A percentile compares a stretch with the other conserved stretches of the same genome.
phyloP scores from a whole-genome alignment of 208 protist species.

The Zelonia costaricensis region DNA sequence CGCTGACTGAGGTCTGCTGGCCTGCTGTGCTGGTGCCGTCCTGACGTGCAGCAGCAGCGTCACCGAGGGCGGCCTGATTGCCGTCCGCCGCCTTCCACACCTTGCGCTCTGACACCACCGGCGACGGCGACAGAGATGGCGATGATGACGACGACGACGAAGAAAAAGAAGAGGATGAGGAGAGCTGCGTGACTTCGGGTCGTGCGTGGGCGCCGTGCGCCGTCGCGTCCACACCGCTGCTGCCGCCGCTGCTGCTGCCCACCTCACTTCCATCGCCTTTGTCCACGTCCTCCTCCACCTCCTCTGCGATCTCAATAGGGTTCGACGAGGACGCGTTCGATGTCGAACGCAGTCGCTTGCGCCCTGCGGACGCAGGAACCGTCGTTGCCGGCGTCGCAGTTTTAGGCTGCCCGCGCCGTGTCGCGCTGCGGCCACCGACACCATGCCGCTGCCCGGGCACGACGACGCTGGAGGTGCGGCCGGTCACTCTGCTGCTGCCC shows the following conservation, averaged over 20 bases:
- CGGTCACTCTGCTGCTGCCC: too few relatives aligned
- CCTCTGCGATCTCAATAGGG: neutral
- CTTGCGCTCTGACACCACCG: conserved; percentile 14
- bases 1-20: too few relatives aligned
- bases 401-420: too few relatives aligned
- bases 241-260: neutral
- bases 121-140: conserved; percentile 4
- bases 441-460: too few relatives aligned
- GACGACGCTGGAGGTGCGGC: too few relatives aligned
- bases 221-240: neutral
- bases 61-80: too few relatives aligned
- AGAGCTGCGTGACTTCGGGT: neutral
- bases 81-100: neutral
- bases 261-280: neutral
- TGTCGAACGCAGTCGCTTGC: conserved; percentile 18
- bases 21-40: too few relatives aligned
- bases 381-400: too few relatives aligned
- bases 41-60: too few relatives aligned
- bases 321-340: neutral
- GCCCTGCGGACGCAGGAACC: neutral
- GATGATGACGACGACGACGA: conserved; percentile 1
- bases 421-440: too few relatives aligned
- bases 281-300: neutral
- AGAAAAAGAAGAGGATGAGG: neutral
- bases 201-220: neutral